Base-by-base conservation (phyloP, 495 filamentous ascomycete genomes). In the Xylaria longipes region DNA sequence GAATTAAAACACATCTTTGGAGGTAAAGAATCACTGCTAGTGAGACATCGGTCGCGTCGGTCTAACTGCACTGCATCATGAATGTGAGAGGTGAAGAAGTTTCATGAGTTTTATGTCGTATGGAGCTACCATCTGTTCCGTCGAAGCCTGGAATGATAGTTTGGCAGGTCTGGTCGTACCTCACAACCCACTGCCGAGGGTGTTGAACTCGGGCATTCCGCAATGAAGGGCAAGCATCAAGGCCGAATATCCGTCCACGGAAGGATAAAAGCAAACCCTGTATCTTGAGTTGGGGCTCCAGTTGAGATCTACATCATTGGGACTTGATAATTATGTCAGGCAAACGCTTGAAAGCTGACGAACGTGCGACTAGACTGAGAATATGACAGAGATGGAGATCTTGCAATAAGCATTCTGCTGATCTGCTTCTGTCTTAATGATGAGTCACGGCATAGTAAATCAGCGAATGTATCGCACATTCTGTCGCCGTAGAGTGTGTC, bases 171-270 rank as follows among this genome's bases (percentile, higher is more conserved):
- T 0, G 15, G 27, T 27, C 45, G 45, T 45, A 31, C 7, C n/a
- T 35, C 17, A 1, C 45, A 0, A 22, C 8, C 63, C 63, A 50
- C 15, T 8, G 29, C 11, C 63, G 43, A 52, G 63, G 63, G 43
- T 65, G 62, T 29, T 27, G 62, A 65, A 29, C 22, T 8, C 43
- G 27, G 8, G 12, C 62, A 65, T 65, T 22, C 62, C 43, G 17
- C 62, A 65, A 41, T 65, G 62, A n/a, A 65, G 62, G 17, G 62
- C 62, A 41, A 65, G 41, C 43, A 65, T 65, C 17, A 65, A 22
- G 1, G 62, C 43, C 15, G 62, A 65, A 35, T 48, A 65, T 35
- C 43, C 43, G 4, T 50, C 9, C 14, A 50, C 62, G 3, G 62
- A 65, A 48, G 62, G 62, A 22, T 50, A 65, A 1, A 25, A 27